These are phyloP conservation scores for Bifiguratus adelaidae DNA, from an alignment of 192 early-diverging fungal species.

Conservation along the genomic window DNA sequence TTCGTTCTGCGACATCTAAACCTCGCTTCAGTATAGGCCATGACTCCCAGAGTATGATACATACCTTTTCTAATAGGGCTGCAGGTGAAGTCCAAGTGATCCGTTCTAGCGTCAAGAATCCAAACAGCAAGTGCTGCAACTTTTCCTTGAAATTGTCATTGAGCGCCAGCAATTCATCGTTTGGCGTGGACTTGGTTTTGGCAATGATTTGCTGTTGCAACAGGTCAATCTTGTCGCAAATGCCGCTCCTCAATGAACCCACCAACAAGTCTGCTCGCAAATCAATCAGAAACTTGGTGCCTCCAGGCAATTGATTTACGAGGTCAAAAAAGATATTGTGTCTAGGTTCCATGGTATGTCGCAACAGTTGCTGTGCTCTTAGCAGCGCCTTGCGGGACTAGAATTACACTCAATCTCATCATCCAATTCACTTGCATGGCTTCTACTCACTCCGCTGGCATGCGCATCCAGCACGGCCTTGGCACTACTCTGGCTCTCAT, in stretches of 20 bases:
- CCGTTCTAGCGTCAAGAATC: slow-evolving; percentile 64
- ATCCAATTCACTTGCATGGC: background rate
- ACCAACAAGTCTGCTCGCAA: slow-evolving; percentile 70
- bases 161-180: slow-evolving; percentile 35
- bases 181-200: background rate
- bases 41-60: background rate
- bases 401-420: background rate
- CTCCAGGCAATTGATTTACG: slow-evolving; percentile 64
- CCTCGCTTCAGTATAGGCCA: background rate
- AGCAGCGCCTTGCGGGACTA: background rate
- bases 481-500: background rate
- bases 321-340: slow-evolving; percentile 69
- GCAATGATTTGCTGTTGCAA: background rate
- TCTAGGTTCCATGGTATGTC: slow-evolving; percentile 51
- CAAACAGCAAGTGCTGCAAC: slow-evolving; percentile 69
- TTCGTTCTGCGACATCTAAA: slow-evolving; percentile 74
- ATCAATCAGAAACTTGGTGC: slow-evolving; percentile 70
- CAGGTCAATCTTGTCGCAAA: background rate
- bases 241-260: background rate
- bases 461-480: no score
- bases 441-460: background rate
- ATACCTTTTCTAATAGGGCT: slow-evolving; percentile 70
- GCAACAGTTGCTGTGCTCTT: slow-evolving; percentile 42
- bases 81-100: slow-evolving; percentile 80
- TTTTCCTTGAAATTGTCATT: slow-evolving; percentile 54